Evolutionary conservation across 2,329 filamentous ascomycete species (phyloP).

Genomic region (Pseudodiploospora longispora): DNA sequence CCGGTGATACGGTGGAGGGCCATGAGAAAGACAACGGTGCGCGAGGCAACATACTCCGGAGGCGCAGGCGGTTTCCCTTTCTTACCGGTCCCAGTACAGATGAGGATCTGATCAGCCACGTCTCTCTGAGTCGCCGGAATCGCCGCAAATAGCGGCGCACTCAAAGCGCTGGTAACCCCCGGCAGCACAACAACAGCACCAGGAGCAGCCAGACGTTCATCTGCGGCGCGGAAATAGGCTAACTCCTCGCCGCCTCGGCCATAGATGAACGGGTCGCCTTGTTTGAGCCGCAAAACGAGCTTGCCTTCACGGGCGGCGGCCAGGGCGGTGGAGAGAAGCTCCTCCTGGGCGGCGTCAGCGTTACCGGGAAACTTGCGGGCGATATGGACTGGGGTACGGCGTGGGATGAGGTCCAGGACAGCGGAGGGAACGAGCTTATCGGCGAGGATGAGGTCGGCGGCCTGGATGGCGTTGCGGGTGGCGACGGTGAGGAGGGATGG

Average conservation of each 20-base stretch:
- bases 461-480: conserved; percentile 66
- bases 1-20: conserved; percentile 75
- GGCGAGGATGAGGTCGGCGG: conserved; percentile 71
- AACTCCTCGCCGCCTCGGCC: conserved; percentile 92
- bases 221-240: conserved; percentile 58
- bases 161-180: conserved; percentile 81
- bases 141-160: conserved; percentile 77
- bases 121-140: conserved; percentile 85
- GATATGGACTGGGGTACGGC: conserved; percentile 81
- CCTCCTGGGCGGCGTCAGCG: conserved; percentile 85
- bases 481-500: conserved; percentile 83
- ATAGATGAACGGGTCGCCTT: conserved; percentile 95
- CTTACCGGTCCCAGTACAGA: conserved; percentile 94
- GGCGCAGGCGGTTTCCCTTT: conserved; percentile 79
- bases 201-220: conserved; percentile 15
- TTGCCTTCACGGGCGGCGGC: conserved; percentile 58
- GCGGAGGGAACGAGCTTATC: conserved; percentile 80
- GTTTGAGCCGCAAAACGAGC: conserved; percentile 83
- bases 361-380: conserved; percentile 97
- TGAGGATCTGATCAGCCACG: conserved; percentile 82
- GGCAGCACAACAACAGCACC: conserved; percentile 72
- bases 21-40: conserved; percentile 94
- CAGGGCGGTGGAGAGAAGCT: conserved; percentile 73
- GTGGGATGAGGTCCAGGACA: conserved; percentile 82
- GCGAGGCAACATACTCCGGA: conserved; percentile 64